Evolutionary conservation across 2,329 filamentous ascomycete genomes (phyloP), one percentile per base, ranked within the genome.

Genomic region (Xylaria sp.): DNA sequence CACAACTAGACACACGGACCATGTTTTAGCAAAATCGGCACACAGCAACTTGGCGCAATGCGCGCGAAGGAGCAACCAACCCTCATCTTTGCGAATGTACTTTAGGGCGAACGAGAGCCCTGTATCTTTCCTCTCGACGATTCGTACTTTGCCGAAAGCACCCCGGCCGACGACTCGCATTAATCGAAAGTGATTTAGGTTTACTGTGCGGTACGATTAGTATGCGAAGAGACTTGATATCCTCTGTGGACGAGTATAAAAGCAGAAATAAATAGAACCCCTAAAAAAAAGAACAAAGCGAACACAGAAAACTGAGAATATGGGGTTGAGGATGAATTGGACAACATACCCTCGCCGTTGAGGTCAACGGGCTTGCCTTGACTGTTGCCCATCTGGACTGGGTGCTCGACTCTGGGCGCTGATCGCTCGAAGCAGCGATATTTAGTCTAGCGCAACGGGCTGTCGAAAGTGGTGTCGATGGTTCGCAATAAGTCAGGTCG

Each of bases 61-160:
- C 36, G 51, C 60, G 31, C 42, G 26, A 46, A 36, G 23, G 64
- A 57, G 56, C 17, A 66, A 82, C 89, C 71, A 78, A 94, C 94
- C 93, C 89, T 98, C 95, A 92, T 98, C 95, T 88, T 97, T 98
- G 74, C 94, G 90, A 73, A 98, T 98, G 81, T 98, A 98, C 82
- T 99, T 99, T 73, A 99, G 87, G 53, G 96, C 96, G 81, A 99
- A 99, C 2, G 94, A 95, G 76, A 98, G 83, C 65, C 90, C 91
- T 1, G 94, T 97, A 79, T 99, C 96, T 82, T 98, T 98, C 74
- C 94, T 90, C 86, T 99, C 96, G 78, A 99, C 96, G 74, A 99
- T 99, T 77, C 96, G 92, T 70, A 99, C 96, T 83, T 99, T 99
- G 77, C 96, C 96, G 84, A 99, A 99, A 66, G 96, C 96, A 77